Base-by-base conservation (phyloP, 768 basidiomycete species). In the Tephrocybe sp. region DNA sequence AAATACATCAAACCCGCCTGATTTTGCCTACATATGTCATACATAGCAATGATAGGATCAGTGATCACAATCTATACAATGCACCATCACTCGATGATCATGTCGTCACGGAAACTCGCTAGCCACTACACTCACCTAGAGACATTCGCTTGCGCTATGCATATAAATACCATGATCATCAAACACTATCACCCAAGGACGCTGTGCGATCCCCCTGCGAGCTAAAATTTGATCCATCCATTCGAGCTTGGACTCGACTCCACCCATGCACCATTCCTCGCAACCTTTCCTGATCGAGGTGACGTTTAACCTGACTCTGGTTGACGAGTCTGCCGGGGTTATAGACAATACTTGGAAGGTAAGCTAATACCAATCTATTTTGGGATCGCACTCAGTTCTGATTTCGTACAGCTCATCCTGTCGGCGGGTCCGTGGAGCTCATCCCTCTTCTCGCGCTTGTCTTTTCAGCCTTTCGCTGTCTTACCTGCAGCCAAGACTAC, bases 31-130 rank as follows among this genome's bases (percentile, higher is more conserved):
- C 36, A 18, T 60, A 58, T 51, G 56, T 51, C 12, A 45, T 57
- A 34, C 56, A 60, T 28, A 36, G 55, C 32, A 51, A 56, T 43
- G 58, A 53, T 6, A 57, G 57, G 17, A 52, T 57, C 32, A 60
- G 58, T n/a, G n/a, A n/a, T n/a, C n/a, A n/a, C n/a, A n/a, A n/a
- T n/a, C n/a, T n/a, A n/a, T n/a, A n/a, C n/a, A n/a, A n/a, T n/a
- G n/a, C n/a, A n/a, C n/a, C n/a, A n/a, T n/a, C 23, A 56, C 58
- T 40, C 48, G 49, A 17, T 41, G 40, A 26, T 34, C 45, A 26
- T 18, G 30, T 30, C 28, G 28, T 30, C 28, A 30, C 28, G 28
- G 28, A 30, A 30, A 30, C 28, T 30, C 28, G 28, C 28, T 11
- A 30, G 11, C 11, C 28, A 5, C 28, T n/a, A n/a, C n/a, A n/a